Conservation (phyloP, 305 asterid species). For the Striga hermonthica region DNA sequence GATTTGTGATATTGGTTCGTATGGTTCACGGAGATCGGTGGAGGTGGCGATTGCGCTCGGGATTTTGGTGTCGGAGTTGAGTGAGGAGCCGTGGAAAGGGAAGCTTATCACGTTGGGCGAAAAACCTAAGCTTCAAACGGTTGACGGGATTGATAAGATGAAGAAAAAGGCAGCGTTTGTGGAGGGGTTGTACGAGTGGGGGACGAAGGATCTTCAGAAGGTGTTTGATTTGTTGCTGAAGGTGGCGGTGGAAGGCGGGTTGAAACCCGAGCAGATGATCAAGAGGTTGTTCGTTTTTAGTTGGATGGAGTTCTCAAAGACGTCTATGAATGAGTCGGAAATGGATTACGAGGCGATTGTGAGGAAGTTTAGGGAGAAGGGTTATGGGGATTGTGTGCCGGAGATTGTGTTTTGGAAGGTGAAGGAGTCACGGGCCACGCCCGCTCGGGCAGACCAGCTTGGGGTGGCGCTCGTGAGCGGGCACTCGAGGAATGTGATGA, state of each 20-base stretch:
- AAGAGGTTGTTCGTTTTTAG: conserved; percentile 42
- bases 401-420: conserved; percentile 33
- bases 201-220: conserved; percentile 30
- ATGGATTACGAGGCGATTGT: conserved; percentile 36
- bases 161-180: too few relatives aligned
- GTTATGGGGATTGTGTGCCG: conserved; percentile 36
- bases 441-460: too few relatives aligned
- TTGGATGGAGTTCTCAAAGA: conserved; percentile 38
- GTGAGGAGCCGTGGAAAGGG: conserved; percentile 48
- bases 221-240: conserved; percentile 39
- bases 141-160: conserved; percentile 27
- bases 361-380: conserved; percentile 34
- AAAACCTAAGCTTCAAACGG: conserved; percentile 31
- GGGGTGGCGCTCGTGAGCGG: too few relatives aligned
- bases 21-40: conserved; percentile 31
- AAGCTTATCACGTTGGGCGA: conserved; percentile 39
- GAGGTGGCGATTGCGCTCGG: conserved; percentile 45
- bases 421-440: too few relatives aligned
- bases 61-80: conserved; percentile 41
- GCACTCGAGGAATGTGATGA: too few relatives aligned
- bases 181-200: too few relatives aligned
- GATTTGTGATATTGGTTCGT: conserved; percentile 39
- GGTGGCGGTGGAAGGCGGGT: conserved; percentile 31
- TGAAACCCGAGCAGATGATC: conserved; percentile 35
- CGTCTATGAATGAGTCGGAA: conserved; percentile 32